Percentiles rank a stretch among this genome's conserved stretches.
Evolutionary conservation across 108 stramenopile species (phyloP).

Genomic region (Asterionellopsis glacialis): DNA sequence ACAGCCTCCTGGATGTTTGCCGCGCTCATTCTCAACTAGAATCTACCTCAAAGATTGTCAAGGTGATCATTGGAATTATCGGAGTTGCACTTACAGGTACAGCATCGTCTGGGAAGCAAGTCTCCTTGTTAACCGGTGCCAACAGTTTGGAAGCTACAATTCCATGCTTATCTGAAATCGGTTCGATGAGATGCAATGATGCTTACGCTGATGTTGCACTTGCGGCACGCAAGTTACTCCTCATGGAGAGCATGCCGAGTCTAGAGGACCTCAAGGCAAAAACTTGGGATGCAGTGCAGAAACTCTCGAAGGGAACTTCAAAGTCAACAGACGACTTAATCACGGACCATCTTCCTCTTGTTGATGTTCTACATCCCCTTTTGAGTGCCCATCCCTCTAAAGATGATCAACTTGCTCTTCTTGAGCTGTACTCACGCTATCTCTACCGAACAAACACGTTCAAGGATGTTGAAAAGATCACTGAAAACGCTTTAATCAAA

Average conservation of each 20-base stretch:
- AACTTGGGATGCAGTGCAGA: slow-evolving; percentile 47
- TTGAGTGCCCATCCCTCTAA: slow-evolving; percentile 42
- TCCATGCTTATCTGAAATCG: slow-evolving; percentile 89
- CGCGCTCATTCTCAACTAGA: slow-evolving; percentile 80
- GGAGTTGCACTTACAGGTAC: slow-evolving; percentile 61
- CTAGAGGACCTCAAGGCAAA: slow-evolving; percentile 67
- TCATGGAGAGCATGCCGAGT: slow-evolving; percentile 91
- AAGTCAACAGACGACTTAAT: slow-evolving; percentile 62
- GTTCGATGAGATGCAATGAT: slow-evolving; percentile 78
- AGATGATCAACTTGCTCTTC: slow-evolving; percentile 50
- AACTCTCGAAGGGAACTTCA: slow-evolving; percentile 29
- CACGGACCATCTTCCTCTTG: slow-evolving; percentile 71
- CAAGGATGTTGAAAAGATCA: slow-evolving; percentile 46
- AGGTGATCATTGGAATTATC: slow-evolving; percentile 79
- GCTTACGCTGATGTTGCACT: slow-evolving; percentile 76
- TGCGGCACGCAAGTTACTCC: slow-evolving; percentile 81
- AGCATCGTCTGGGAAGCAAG: slow-evolving; percentile 25
- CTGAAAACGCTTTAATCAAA: slow-evolving; percentile 48
- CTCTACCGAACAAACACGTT: slow-evolving; percentile 81
- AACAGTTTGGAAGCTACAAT: slow-evolving; percentile 67
- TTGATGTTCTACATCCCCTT: slow-evolving; percentile 83
- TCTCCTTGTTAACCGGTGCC: slow-evolving; percentile 72
- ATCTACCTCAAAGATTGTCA: slow-evolving; percentile 64
- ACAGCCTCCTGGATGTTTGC: slow-evolving; percentile 74
- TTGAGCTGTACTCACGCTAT: slow-evolving; percentile 84